phyloP scores from a whole-genome alignment of 1,284 basidiomycete genomes.

The Sporisorium scitamineum region DNA sequence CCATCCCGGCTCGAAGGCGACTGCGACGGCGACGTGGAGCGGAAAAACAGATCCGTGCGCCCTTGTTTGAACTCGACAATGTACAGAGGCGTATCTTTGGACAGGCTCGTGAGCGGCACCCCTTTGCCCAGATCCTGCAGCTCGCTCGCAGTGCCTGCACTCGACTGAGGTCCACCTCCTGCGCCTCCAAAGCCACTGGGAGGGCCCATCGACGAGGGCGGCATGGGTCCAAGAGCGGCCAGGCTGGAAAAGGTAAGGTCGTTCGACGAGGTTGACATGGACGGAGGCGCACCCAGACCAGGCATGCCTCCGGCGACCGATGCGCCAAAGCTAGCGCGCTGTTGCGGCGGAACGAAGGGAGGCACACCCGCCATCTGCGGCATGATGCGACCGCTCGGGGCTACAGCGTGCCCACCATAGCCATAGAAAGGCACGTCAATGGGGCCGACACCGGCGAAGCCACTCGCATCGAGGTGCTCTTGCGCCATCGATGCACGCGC shows the following conservation, averaged over 20 bases:
- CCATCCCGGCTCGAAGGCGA: constrained; percentile 22
- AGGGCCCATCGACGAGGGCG: constrained; percentile 43
- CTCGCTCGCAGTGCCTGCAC: constrained; percentile 23
- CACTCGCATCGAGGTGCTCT: constrained; percentile 9
- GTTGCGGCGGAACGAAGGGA: constrained; percentile 16
- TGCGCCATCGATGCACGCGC: constrained; percentile 9
- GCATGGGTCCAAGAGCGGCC: constrained; percentile 53
- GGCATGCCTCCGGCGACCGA: constrained; percentile 12
- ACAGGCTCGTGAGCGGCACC: constrained; percentile 84
- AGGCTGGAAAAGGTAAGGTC: constrained; percentile 50
- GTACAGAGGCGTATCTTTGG: constrained; percentile 86
- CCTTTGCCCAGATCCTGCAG: constrained; percentile 84
- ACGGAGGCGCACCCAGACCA: background rate
- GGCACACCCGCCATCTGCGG: constrained; percentile 20
- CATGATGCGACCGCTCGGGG: constrained; percentile 8
- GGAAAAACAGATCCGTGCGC: constrained; percentile 89
- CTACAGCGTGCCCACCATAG: constrained; percentile 7
- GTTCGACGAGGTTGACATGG: constrained; percentile 13
- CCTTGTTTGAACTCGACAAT: constrained; percentile 98
- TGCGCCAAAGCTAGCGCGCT: constrained; percentile 3
- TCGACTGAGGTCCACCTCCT: constrained; percentile 10
- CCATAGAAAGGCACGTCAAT: constrained; percentile 8
- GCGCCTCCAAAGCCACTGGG: constrained; percentile 15
- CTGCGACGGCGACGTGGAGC: constrained; percentile 70
- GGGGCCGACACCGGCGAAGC: constrained; percentile 4